Conservation (phyloP, 2,329 filamentous ascomycete species). For the Aspergillus intermedius region DNA sequence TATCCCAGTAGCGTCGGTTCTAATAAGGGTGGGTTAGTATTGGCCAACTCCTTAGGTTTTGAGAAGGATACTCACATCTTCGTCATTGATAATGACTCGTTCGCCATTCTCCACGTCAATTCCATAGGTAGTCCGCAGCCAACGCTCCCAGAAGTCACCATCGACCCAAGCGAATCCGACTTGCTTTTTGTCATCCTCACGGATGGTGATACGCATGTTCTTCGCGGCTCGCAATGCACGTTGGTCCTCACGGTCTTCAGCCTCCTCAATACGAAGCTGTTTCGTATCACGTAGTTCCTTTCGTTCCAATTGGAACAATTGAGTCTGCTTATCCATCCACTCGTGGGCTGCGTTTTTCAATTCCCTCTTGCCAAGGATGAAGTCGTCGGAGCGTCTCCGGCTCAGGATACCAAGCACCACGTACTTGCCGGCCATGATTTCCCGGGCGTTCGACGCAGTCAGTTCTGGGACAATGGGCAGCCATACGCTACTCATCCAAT, state of each 20-base stretch:
- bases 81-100: conserved; percentile 91
- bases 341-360: conserved; percentile 93
- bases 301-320: conserved; percentile 84
- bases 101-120: conserved; percentile 81
- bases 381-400: conserved; percentile 71
- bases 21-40: conserved; percentile 30
- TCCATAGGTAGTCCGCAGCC: conserved; percentile 91
- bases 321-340: conserved; percentile 96
- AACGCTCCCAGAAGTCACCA: conserved; percentile 93
- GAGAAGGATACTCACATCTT: conserved; percentile 64
- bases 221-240: conserved; percentile 81
- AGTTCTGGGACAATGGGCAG: conserved; percentile 91
- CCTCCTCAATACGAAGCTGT: conserved; percentile 91
- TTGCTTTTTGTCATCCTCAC: conserved; percentile 77
- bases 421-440: conserved; percentile 91
- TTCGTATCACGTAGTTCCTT: conserved; percentile 92
- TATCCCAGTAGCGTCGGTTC: conserved; percentile 94
- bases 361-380: conserved; percentile 71
- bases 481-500: conserved; percentile 97
- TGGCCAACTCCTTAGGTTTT: neutral
- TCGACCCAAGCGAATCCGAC: conserved; percentile 97
- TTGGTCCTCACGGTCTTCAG: conserved; percentile 86
- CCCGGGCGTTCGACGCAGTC: conserved; percentile 80
- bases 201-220: conserved; percentile 84
- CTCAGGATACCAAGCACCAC: conserved; percentile 90